These are phyloP conservation scores for Lactarius psammicola DNA, from an alignment of 768 basidiomycete species.

Conservation along the genomic window DNA sequence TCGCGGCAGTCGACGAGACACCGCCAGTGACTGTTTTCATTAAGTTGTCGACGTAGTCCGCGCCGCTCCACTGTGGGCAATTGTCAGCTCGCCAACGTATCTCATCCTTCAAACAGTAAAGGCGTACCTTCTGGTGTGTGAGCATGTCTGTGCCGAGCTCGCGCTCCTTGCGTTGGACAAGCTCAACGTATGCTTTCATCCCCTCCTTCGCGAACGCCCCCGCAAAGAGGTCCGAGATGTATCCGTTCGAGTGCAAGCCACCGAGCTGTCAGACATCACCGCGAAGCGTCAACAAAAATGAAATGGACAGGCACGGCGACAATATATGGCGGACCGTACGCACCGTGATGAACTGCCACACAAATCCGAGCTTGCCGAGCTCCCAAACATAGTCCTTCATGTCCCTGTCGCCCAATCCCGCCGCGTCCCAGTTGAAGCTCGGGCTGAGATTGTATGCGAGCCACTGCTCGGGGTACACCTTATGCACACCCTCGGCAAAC, in stretches of 20 bases:
- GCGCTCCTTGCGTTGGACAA: constrained; percentile 88
- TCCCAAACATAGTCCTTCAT: constrained; percentile 92
- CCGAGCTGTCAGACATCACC: constrained; percentile 61
- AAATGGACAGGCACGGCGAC: not conserved
- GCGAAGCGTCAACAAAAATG: not conserved
- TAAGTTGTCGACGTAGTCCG: constrained; percentile 86
- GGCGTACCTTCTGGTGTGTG: constrained; percentile 88
- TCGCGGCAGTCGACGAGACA: constrained; percentile 96
- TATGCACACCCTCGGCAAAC: constrained; percentile 86
- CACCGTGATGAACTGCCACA: constrained; percentile 99
- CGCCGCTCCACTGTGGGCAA: constrained; percentile 80
- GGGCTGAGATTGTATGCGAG: constrained; percentile 94
- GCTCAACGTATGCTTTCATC: constrained; percentile 98
- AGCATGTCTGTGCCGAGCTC: constrained; percentile 95
- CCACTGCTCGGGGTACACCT: constrained; percentile 86
- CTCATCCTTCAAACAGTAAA: not conserved
- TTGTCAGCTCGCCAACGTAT: constrained; percentile 18
- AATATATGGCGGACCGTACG: constrained; percentile 35
- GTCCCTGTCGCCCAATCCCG: constrained; percentile 79
- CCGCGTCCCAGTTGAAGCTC: constrained; percentile 93
- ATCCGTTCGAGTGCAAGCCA: constrained; percentile 95
- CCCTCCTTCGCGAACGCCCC: constrained; percentile 86
- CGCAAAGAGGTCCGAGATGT: constrained; percentile 93
- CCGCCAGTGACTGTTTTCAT: constrained; percentile 98
- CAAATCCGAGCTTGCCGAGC: constrained; percentile 91